Evolutionary conservation across 148 eudicot genomes (phyloP).

Genomic region (Cornus florida): DNA sequence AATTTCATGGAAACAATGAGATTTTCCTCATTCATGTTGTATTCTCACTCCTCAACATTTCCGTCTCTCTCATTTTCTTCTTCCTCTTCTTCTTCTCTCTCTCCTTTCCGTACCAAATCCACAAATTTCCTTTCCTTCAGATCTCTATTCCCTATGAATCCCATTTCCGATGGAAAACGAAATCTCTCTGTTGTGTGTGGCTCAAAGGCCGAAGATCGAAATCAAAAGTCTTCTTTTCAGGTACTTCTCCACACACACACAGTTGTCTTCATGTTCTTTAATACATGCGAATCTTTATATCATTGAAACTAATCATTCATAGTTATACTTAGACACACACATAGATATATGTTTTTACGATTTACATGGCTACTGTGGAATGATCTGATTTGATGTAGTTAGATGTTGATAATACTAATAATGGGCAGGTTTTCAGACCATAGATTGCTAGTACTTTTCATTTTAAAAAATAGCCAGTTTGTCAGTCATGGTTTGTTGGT

Average conservation of each 20-base stretch:
- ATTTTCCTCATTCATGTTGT: background rate
- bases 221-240: slow-evolving; percentile 11
- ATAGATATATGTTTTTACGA: too few species aligned
- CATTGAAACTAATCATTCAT: background rate
- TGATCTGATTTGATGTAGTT: too few species aligned
- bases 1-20: slow-evolving; percentile 13
- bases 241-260: slow-evolving; percentile 2
- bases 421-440: too few species aligned
- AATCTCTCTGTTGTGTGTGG: slow-evolving; percentile 25
- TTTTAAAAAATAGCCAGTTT: too few species aligned
- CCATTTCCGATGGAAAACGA: slow-evolving; percentile 10
- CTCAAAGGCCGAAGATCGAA: slow-evolving; percentile 17
- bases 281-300: too few species aligned
- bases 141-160: background rate
- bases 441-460: too few species aligned
- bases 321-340: background rate
- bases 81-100: background rate
- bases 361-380: too few species aligned
- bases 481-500: too few species aligned
- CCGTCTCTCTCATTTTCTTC: too few species aligned
- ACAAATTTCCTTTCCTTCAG: slow-evolving; percentile 20
- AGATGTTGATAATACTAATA: too few species aligned
- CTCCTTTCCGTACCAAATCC: background rate
- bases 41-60: background rate
- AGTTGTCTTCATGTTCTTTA: too few species aligned